phyloP scores from a whole-genome alignment of 1,284 basidiomycete species.

The Tremellales sp. region DNA sequence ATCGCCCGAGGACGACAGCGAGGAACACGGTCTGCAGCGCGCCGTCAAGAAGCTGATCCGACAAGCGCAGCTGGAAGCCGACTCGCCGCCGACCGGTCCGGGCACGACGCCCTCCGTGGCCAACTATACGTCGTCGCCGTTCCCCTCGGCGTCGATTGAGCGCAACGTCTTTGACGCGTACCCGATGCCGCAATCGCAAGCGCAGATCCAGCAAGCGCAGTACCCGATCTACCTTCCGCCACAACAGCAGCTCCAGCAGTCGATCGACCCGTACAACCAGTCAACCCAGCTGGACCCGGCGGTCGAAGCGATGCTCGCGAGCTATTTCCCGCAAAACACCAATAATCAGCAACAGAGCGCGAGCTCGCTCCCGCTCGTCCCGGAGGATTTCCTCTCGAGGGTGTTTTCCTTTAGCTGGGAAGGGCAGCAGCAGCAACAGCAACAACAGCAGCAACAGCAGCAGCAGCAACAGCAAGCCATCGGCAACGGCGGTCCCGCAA shows the following conservation, averaged over 20 bases:
- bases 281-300: slow-evolving; percentile 34
- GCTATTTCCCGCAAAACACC: slow-evolving; percentile 30
- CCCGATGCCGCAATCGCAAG: slow-evolving; percentile 31
- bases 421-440: slow-evolving; percentile 1
- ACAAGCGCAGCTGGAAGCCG: slow-evolving; percentile 43
- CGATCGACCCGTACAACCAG: slow-evolving; percentile 21
- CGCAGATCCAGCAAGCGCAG: not conserved
- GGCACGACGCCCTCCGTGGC: slow-evolving; percentile 10
- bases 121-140: slow-evolving; percentile 1
- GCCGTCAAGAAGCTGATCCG: slow-evolving; percentile 49
- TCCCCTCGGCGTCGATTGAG: slow-evolving; percentile 15
- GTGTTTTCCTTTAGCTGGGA: slow-evolving; percentile 48
- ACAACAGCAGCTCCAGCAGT: slow-evolving; percentile 3
- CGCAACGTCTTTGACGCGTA: slow-evolving; percentile 45
- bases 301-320: slow-evolving; percentile 38
- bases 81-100: slow-evolving; percentile 17
- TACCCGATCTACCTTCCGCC: not conserved
- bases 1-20: slow-evolving; percentile 26
- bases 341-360: slow-evolving; percentile 2
- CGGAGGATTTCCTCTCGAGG: slow-evolving; percentile 43
- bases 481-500: no score
- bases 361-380: slow-evolving; percentile 20
- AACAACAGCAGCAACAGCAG: slow-evolving; percentile 3
- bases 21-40: slow-evolving; percentile 43
- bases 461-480: slow-evolving; percentile 2